Percentiles rank a stretch among this genome's conserved stretches.
phyloP scores from a whole-genome alignment of 2,329 filamentous ascomycete genomes.

The Pseudogymnoascus sp. region DNA sequence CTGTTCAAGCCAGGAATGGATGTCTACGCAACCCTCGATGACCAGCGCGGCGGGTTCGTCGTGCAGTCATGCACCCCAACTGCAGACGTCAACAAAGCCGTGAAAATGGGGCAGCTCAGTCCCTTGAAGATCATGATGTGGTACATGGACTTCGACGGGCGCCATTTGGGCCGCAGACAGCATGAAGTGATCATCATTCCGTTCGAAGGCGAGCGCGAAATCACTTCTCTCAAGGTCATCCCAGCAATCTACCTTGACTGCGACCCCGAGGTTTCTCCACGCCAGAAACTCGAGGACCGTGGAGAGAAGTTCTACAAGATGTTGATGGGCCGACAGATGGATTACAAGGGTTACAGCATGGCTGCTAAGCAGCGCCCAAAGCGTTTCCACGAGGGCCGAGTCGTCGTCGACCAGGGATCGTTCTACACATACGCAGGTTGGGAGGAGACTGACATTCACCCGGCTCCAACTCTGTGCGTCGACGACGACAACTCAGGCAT shows the following conservation, averaged over 20 bases:
- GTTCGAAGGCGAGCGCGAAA: constrained; percentile 25
- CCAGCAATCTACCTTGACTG: constrained; percentile 19
- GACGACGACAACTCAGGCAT: constrained; percentile 19
- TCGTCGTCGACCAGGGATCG: constrained; percentile 18
- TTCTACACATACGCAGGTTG: constrained; percentile 21
- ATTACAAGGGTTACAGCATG: constrained; percentile 21
- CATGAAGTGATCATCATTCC: constrained; percentile 22
- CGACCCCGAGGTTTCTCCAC: constrained; percentile 12
- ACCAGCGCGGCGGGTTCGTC: constrained; percentile 18
- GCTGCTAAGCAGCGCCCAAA: constrained; percentile 18
- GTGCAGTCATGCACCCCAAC: constrained; percentile 12
- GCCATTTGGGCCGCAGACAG: constrained; percentile 19
- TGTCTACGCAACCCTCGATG: constrained; percentile 18
- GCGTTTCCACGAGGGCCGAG: constrained; percentile 18
- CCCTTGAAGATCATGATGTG: constrained; percentile 22
- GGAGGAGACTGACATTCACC: constrained; percentile 17
- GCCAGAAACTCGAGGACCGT: constrained; percentile 17
- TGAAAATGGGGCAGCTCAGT: constrained; percentile 15
- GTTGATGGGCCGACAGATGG: constrained; percentile 20
- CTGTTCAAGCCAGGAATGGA: constrained; percentile 21
- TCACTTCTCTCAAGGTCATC: constrained; percentile 24
- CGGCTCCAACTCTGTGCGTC: constrained; percentile 16
- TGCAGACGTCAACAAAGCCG: constrained; percentile 3
- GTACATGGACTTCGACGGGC: constrained; percentile 27
- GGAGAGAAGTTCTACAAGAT: constrained; percentile 22